Base-by-base conservation (phyloP, 2,329 filamentous ascomycete genomes). In the Aspergillus pseudoglaucus region DNA sequence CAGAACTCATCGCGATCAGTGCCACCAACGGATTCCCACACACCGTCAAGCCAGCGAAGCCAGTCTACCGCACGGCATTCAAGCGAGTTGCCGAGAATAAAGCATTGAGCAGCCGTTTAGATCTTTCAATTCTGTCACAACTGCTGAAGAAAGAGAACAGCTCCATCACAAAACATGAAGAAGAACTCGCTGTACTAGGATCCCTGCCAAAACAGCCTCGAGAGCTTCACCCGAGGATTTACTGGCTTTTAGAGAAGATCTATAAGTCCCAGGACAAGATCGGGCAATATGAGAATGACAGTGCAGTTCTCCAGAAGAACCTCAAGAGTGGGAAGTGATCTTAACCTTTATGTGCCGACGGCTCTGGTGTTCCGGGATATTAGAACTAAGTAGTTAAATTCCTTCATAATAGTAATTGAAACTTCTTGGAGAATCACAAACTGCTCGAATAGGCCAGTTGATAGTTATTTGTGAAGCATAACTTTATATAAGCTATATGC, bases 31-130 rank as follows among this genome's bases (percentile, higher is more conserved):
- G 93, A 0, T 83, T 90, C 0, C 91, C 93, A 0, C 81, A 84
- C 48, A 76, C 75, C 27, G 87, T 97, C 65, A 83, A 79, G 46
- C 85, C 89, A 0, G 90, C 90, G 18, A 89, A 88, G 61, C 90
- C 91, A 0, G 85, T 97, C 22, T 94, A 91, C 67, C 82, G 84
- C 49, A 83, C 90, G 1, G 90, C 90, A 0, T 97, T 97, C 71
- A 77, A 78, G 50, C 75, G 80, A 33, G 72, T 96, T 33, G 78
- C 83, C 0, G 71, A 80, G 41, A 90, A 96, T 62, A 75, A 77
- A 6, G 88, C 89, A 1, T 75, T 96, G 38, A 77, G 78, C 38
- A 84, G 86, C 32, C 81, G 84, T 54, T 80, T 96, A 66, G 84
- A 89, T 59, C 72, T 94, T 9, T 79, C 81, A 1, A 75, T 90